Evolutionary conservation across 441 rosid genomes (phyloP).

Genomic region (Euphorbia celastroides): DNA sequence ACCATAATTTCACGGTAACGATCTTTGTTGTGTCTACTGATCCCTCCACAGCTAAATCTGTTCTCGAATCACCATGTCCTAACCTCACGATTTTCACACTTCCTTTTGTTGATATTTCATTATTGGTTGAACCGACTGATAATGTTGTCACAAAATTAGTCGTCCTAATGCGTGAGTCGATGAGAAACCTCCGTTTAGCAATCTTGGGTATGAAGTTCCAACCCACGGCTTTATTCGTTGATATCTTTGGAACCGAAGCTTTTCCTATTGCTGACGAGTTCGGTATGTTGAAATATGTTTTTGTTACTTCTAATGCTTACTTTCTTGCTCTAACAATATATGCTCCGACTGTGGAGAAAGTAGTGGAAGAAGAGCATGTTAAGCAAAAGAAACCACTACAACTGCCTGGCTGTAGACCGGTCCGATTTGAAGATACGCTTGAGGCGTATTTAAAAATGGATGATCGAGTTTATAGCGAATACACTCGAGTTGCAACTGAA

Average conservation of each 20-base stretch:
- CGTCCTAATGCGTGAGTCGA: constrained; percentile 25
- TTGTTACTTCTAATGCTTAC: constrained; percentile 47
- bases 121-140: constrained; percentile 1
- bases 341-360: constrained; percentile 29
- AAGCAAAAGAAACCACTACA: constrained; percentile 22
- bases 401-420: constrained; percentile 43
- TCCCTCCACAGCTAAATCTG: constrained; percentile 18
- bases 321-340: constrained; percentile 42
- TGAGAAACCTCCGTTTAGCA: constrained; percentile 20
- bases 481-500: neutral
- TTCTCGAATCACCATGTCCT: constrained; percentile 9
- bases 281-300: constrained; percentile 35
- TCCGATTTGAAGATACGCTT: constrained; percentile 29
- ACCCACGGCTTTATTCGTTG: constrained; percentile 38
- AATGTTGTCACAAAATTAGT: constrained; percentile 16
- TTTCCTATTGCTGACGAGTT: constrained; percentile 41
- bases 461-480: constrained; percentile 26
- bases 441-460: constrained; percentile 25
- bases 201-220: constrained; percentile 20
- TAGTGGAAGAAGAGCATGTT: constrained; percentile 25
- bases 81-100: constrained; percentile 19
- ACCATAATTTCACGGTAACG: constrained; percentile 27
- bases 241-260: constrained; percentile 51
- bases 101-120: constrained; percentile 23
- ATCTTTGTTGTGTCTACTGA: constrained; percentile 27